Evolutionary conservation across 768 basidiomycete genomes (phyloP).

Genomic region (Termitomyces sp.): DNA sequence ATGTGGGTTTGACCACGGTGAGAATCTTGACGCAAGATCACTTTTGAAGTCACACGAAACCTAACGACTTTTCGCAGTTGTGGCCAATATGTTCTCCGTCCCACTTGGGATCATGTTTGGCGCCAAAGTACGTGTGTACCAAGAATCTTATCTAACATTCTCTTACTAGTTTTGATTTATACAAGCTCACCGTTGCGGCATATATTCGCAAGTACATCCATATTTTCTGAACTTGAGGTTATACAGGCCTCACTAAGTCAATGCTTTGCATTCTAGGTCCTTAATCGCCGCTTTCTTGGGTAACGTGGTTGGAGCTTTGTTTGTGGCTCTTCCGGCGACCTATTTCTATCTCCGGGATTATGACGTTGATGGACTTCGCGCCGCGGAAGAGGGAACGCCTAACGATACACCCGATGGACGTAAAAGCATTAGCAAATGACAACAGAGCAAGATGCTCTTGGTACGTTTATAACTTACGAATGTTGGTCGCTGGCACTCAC

Average conservation of each 20-base stretch:
- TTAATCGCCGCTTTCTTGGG: conserved; percentile 64
- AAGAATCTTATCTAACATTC: not conserved
- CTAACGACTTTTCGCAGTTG: conserved; percentile 7
- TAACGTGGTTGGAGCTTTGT: conserved; percentile 61
- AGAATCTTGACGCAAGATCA: no score
- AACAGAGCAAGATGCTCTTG: not conserved
- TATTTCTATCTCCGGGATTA: conserved; percentile 64
- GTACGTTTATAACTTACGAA: not conserved
- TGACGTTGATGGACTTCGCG: conserved; percentile 32
- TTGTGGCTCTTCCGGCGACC: conserved; percentile 60
- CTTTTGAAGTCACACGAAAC: not conserved
- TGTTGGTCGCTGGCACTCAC: not conserved
- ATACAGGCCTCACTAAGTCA: not conserved
- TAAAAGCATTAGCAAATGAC: not conserved
- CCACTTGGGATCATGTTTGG: conserved; percentile 71
- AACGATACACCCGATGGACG: not conserved
- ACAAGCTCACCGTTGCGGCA: conserved; percentile 43
- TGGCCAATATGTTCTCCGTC: conserved; percentile 74
- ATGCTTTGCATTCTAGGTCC: conserved; percentile 33
- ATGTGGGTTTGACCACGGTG: conserved; percentile 68
- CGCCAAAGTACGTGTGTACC: conserved; percentile 49
- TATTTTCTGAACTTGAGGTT: not conserved
- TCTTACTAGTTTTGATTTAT: not conserved
- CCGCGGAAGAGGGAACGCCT: conserved; percentile 32
- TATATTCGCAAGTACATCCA: conserved; percentile 69